phyloP scores from a whole-genome alignment of 495 filamentous ascomycete genomes.

The Aspergillus conjunctus region DNA sequence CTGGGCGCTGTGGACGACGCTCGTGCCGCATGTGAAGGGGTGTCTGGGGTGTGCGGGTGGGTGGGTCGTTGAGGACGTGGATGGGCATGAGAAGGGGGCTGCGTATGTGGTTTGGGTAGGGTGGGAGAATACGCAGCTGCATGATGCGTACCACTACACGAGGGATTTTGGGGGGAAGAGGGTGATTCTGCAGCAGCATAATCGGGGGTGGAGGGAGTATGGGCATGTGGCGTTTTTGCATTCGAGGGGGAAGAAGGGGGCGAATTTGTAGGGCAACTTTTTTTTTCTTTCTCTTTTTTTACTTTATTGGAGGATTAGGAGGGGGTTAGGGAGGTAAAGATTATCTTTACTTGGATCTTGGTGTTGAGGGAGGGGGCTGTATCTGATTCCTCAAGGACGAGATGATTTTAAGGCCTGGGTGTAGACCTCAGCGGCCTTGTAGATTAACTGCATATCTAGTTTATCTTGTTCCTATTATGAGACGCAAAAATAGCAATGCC shows the following conservation, averaged over 20 bases:
- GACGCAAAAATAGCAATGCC: too few species aligned
- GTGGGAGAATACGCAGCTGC: conserved; percentile 28
- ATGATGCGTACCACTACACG: conserved; percentile 31
- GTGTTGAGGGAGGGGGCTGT: too few species aligned
- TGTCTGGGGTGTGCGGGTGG: conserved; percentile 30
- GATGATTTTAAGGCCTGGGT: too few species aligned
- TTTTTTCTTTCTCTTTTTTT: neutral
- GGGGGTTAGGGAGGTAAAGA: neutral
- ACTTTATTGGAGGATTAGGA: too few species aligned
- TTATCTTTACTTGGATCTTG: too few species aligned
- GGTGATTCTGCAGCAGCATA: conserved; percentile 27
- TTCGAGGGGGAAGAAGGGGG: conserved; percentile 36
- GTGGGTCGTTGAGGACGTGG: conserved; percentile 32
- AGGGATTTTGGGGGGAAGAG: conserved; percentile 26
- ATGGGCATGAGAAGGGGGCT: conserved; percentile 17
- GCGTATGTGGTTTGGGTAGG: conserved; percentile 30
- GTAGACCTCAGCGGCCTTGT: too few species aligned
- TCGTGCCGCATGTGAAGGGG: conserved; percentile 26
- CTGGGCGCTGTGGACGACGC: conserved; percentile 31
- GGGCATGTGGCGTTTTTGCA: conserved; percentile 27
- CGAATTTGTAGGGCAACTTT: conserved; percentile 26
- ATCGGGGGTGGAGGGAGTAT: conserved; percentile 29
- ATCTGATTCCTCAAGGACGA: too few species aligned
- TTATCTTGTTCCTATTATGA: too few species aligned
- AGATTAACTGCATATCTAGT: too few species aligned